These are phyloP conservation scores for Potentilla sterilis DNA, from an alignment of 306 rosid species.

Conservation along the genomic window DNA sequence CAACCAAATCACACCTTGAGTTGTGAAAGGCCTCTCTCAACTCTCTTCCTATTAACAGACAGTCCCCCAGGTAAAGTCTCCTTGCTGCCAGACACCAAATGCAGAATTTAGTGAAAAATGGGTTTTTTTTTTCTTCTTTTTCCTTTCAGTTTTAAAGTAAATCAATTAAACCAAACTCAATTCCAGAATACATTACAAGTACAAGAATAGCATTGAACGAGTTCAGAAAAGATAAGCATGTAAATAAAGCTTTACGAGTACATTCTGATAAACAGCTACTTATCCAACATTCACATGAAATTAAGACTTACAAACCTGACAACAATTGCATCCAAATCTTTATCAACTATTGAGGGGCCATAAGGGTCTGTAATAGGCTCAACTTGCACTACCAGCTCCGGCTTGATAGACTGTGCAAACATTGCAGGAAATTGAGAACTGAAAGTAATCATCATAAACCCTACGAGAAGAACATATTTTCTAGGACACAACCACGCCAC, in stretches of 20 bases:
- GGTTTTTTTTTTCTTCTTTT: not conserved
- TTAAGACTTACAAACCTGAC: slow-evolving; percentile 57
- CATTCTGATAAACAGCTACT: not conserved
- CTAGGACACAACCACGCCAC: not conserved
- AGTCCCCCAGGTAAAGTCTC: slow-evolving; percentile 92
- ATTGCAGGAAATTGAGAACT: slow-evolving; percentile 9
- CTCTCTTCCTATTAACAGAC: slow-evolving; percentile 81
- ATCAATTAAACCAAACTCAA: not conserved
- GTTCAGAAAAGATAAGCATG: not conserved
- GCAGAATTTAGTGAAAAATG: slow-evolving; percentile 25
- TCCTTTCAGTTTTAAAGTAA: not conserved
- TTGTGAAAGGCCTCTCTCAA: slow-evolving; percentile 66
- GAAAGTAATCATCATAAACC: slow-evolving; percentile 4
- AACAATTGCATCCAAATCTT: slow-evolving; percentile 79
- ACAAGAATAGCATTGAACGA: not conserved
- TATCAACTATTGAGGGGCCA: slow-evolving; percentile 88
- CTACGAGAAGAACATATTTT: not conserved
- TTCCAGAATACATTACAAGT: slow-evolving; percentile 1
- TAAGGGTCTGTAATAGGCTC: slow-evolving; percentile 85
- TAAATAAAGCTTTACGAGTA: not conserved
- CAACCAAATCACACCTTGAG: slow-evolving; percentile 60
- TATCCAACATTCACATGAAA: not conserved
- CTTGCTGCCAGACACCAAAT: slow-evolving; percentile 57
- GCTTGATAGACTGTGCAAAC: slow-evolving; percentile 71
- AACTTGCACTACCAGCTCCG: slow-evolving; percentile 63